Conservation (phyloP, 1,139 yeast genomes). For the Saccharomyces hybrid region DNA sequence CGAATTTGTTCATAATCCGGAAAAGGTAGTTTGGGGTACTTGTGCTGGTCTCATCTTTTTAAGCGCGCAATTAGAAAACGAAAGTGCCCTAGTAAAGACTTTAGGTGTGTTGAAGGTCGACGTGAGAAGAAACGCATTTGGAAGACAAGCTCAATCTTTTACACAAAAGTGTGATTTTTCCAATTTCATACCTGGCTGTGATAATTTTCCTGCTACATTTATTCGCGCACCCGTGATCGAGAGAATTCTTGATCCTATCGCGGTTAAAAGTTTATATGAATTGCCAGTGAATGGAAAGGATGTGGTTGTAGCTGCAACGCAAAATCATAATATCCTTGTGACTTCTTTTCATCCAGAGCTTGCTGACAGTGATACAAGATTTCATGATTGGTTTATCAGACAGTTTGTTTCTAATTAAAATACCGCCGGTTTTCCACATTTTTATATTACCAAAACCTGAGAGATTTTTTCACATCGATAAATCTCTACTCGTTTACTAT, state of each 20-base stretch:
- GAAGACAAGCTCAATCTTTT: constrained; percentile 69
- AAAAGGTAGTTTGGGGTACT: constrained; percentile 73
- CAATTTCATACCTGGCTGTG: constrained; percentile 37
- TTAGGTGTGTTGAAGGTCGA: constrained; percentile 61
- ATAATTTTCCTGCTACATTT: constrained; percentile 53
- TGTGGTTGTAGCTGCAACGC: constrained; percentile 64
- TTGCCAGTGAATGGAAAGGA: constrained; percentile 29
- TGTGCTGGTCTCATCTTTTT: constrained; percentile 78
- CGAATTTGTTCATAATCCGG: constrained; percentile 41
- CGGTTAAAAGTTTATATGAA: constrained; percentile 40
- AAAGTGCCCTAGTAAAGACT: constrained; percentile 50
- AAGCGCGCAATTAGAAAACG: constrained; percentile 49
- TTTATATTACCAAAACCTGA: constrained; percentile 6
- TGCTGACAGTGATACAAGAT: constrained; percentile 44
- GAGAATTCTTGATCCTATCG: constrained; percentile 31
- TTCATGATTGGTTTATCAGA: constrained; percentile 67
- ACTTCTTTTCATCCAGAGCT: constrained; percentile 83
- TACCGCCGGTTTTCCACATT: not conserved
- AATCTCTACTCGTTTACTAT: constrained; percentile 14
- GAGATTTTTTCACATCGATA: constrained; percentile 5
- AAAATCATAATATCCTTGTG: constrained; percentile 53
- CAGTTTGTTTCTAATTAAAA: constrained; percentile 38
- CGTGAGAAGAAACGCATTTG: constrained; percentile 70
- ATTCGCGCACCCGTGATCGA: constrained; percentile 75
- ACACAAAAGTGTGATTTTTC: constrained; percentile 43